phyloP scores from a whole-genome alignment of 306 rosid genomes.

The Cucurbita moschata region DNA sequence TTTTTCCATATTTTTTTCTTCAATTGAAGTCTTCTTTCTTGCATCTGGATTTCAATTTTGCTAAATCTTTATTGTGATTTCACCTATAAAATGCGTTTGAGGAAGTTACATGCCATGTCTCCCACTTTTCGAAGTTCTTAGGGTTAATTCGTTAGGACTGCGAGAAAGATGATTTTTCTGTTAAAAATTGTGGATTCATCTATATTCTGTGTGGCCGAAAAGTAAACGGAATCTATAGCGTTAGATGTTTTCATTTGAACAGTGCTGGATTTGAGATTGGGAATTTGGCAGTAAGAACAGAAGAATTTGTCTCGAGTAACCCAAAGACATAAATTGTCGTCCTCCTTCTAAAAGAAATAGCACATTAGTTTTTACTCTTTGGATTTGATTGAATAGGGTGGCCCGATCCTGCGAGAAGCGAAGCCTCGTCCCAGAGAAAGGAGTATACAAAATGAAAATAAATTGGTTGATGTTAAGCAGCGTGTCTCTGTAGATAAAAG shows the following conservation, averaged over 20 bases:
- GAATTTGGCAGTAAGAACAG: not conserved
- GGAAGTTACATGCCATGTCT: not conserved
- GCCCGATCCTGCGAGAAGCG: constrained; percentile 48
- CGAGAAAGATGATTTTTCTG: not conserved
- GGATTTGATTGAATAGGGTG: constrained; percentile 31
- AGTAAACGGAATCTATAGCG: not conserved
- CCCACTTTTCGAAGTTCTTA: not conserved
- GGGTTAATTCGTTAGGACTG: not conserved
- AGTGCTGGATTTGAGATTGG: not conserved
- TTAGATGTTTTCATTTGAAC: not conserved
- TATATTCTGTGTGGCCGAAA: not conserved
- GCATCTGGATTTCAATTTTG: not conserved
- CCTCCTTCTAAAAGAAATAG: too few relatives aligned
- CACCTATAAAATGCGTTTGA: not conserved
- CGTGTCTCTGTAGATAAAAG: constrained; percentile 22
- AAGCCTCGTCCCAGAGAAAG: constrained; percentile 31
- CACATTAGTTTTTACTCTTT: not conserved
- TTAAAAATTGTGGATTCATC: not conserved
- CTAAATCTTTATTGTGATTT: not conserved
- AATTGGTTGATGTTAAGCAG: constrained; percentile 14
- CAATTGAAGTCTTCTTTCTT: not conserved
- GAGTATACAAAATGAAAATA: constrained; percentile 23
- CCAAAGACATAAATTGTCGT: too few relatives aligned
- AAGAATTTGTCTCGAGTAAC: too few relatives aligned
- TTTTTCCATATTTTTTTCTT: not conserved